Evolutionary conservation across 2,329 filamentous ascomycete genomes (phyloP).

Genomic region (Myrmaecium sp.): DNA sequence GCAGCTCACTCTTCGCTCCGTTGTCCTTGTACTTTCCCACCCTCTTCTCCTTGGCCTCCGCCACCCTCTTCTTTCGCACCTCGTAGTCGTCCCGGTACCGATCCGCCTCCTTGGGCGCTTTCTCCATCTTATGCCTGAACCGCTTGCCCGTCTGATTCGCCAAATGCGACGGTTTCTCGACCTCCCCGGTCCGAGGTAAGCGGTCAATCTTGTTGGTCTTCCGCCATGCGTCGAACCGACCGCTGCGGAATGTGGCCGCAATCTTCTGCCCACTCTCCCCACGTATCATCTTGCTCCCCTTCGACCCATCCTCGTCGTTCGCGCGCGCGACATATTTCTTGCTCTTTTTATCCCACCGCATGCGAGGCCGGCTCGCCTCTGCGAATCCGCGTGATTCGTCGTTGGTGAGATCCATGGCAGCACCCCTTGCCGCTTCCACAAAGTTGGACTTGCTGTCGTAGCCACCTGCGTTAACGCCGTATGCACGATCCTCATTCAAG

Average conservation of each 20-base stretch:
- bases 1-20: constrained; percentile 60
- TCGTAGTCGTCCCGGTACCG: constrained; percentile 84
- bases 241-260: constrained; percentile 79
- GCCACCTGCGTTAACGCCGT: constrained; percentile 75
- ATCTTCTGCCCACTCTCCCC: constrained; percentile 95
- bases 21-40: constrained; percentile 56
- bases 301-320: constrained; percentile 89
- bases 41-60: constrained; percentile 72
- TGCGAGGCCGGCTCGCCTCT: constrained; percentile 52
- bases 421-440: constrained; percentile 68
- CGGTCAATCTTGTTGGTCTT: constrained; percentile 66
- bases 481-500: constrained; percentile 75
- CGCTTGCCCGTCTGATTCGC: constrained; percentile 31
- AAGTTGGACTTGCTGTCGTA: constrained; percentile 49
- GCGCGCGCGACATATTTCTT: constrained; percentile 85
- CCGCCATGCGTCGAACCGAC: constrained; percentile 85
- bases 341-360: constrained; percentile 94
- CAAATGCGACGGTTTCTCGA: constrained; percentile 37
- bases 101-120: constrained; percentile 84
- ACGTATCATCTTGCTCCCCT: constrained; percentile 53
- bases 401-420: constrained; percentile 81
- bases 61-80: constrained; percentile 74
- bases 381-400: constrained; percentile 77
- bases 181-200: constrained; percentile 68
- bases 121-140: constrained; percentile 76